Conservation (phyloP, 805 yeast species). For the Starmerella khaoyaiensis region DNA sequence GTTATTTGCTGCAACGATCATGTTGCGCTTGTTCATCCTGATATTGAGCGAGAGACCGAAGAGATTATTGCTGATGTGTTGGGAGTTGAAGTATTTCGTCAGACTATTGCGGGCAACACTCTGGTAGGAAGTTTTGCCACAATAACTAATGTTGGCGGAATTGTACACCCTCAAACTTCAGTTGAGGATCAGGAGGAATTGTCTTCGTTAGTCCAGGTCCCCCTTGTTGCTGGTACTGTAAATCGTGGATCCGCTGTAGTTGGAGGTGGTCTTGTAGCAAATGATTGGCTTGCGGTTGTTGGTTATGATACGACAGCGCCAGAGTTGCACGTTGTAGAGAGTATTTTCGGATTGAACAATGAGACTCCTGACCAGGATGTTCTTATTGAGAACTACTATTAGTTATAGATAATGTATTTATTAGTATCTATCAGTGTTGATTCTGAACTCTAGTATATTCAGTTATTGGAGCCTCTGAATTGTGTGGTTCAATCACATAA, state of each 20-base stretch:
- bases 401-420: too few species aligned
- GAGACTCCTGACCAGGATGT: slow-evolving; percentile 32
- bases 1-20: slow-evolving; percentile 98
- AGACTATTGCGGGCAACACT: slow-evolving; percentile 96
- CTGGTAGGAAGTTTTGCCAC: slow-evolving; percentile 94
- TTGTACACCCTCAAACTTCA: slow-evolving; percentile 95
- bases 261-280: slow-evolving; percentile 98
- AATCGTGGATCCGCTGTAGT: slow-evolving; percentile 96
- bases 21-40: slow-evolving; percentile 98
- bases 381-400: slow-evolving; percentile 30
- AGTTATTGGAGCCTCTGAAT: too few species aligned
- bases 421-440: too few species aligned
- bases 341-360: slow-evolving; percentile 51
- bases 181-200: slow-evolving; percentile 97
- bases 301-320: slow-evolving; percentile 98
- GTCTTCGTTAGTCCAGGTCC: slow-evolving; percentile 88
- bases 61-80: slow-evolving; percentile 94
- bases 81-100: slow-evolving; percentile 98
- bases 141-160: slow-evolving; percentile 91
- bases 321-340: slow-evolving; percentile 89
- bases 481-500: too few species aligned
- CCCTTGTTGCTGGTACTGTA: slow-evolving; percentile 95
- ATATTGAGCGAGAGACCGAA: slow-evolving; percentile 97
- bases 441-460: too few species aligned
- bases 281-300: slow-evolving; percentile 94